phyloP scores from a whole-genome alignment of 139 green algal genomes.

The Picochlorum sp. region DNA sequence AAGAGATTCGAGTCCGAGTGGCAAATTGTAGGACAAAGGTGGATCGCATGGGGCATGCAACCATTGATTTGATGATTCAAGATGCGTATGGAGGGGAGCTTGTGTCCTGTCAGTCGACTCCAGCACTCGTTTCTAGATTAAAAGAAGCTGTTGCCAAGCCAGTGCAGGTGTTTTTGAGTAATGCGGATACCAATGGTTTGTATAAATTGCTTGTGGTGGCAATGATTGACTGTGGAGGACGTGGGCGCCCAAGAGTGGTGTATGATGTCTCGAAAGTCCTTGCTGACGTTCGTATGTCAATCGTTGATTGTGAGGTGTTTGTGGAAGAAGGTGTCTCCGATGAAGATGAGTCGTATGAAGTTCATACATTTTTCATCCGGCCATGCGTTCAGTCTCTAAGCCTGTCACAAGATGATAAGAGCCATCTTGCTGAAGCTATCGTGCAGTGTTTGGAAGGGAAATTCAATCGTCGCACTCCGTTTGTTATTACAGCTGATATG shows the following conservation, averaged over 20 bases:
- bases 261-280: constrained; percentile 63
- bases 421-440: neutral
- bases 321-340: neutral
- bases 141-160: constrained; percentile 33
- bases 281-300: constrained; percentile 21
- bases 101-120: constrained; percentile 25
- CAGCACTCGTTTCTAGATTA: constrained; percentile 30
- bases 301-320: constrained; percentile 38
- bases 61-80: constrained; percentile 54
- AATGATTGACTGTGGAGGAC: constrained; percentile 47
- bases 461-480: too few relatives aligned
- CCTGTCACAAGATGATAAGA: constrained; percentile 14
- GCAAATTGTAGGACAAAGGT: constrained; percentile 46
- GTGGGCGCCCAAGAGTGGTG: constrained; percentile 56
- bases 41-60: constrained; percentile 6
- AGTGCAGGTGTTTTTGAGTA: constrained; percentile 38
- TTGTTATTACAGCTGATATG: too few relatives aligned
- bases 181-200: constrained; percentile 25
- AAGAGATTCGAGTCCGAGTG: constrained; percentile 59
- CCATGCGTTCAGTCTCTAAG: neutral
- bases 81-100: constrained; percentile 27
- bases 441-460: too few relatives aligned
- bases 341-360: constrained; percentile 17
- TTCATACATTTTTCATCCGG: constrained; percentile 50
- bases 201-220: constrained; percentile 54